Base-by-base conservation (phyloP, 1,284 basidiomycete species). In the Papiliotrema laurentii region DNA sequence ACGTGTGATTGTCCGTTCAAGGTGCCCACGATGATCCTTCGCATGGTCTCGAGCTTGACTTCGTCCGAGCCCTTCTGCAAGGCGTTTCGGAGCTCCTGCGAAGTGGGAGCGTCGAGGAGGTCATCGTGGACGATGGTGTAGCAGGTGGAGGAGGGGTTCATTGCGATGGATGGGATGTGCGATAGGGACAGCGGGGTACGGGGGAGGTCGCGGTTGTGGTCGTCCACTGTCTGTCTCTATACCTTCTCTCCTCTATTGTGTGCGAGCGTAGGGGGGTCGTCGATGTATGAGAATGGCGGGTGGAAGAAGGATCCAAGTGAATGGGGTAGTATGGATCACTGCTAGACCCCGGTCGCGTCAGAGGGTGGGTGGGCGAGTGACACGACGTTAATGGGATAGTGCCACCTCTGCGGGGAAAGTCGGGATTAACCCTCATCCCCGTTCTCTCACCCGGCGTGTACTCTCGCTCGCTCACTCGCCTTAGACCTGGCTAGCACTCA, bases 11-110 rank as follows among this genome's bases (percentile, higher is more conserved):
- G 90, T 27, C 94, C 94, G 78, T 97, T 97, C 74, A 97, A 86
- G 41, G 93, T 98, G 39, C 89, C 85, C 52, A 93, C 82, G 63
- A 98, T 89, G 76, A 99, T 96, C 76, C 85, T 87, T 69, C 92
- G 83, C 78, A 98, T 84, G 64, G 93, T 92, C 76, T 98, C 93
- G 66, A 97, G 78, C 79, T 97, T 98, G 77, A 92, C 85, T 63
- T 97, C 94, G 75, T 97, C 94, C 21, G 69, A 68, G 52, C 92
- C 93, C 76, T 96, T 97, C 77, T 97, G 89, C 45, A 98, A 80
- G 38, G 84, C 83, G 56, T 83, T 81, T 53, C 92, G 82, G 49
- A 98, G 81, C 63, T 99, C 94, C 61, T 85, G 80, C 1, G 81
- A 80, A 26, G 88, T 83, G n/a, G 87, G 87, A 18, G 81, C 79